phyloP scores from a whole-genome alignment of 2,329 filamentous ascomycete species.

The Trichoderma hamatum region DNA sequence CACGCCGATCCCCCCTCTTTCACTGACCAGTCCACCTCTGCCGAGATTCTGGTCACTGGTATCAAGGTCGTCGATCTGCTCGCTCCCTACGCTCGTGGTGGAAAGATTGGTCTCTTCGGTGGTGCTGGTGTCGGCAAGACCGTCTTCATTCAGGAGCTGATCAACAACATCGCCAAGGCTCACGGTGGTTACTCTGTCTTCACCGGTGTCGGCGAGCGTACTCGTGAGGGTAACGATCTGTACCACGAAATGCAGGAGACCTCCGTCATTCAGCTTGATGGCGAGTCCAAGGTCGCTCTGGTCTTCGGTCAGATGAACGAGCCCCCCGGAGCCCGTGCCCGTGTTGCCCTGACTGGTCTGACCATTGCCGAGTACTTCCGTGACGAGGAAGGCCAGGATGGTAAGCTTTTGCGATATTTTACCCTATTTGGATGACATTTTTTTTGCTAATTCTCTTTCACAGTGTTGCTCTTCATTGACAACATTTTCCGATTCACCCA shows the following conservation, averaged over 20 bases:
- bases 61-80: slow-evolving; percentile 99
- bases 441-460: slow-evolving; percentile 13
- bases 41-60: slow-evolving; percentile 96
- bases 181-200: slow-evolving; percentile 99
- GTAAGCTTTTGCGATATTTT: slow-evolving; percentile 48
- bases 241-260: slow-evolving; percentile 99
- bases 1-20: slow-evolving; percentile 93
- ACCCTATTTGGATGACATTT: neutral
- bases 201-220: slow-evolving; percentile 99
- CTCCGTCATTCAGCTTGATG: slow-evolving; percentile 97
- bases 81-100: slow-evolving; percentile 99
- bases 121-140: slow-evolving; percentile 99
- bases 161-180: slow-evolving; percentile 99
- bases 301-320: slow-evolving; percentile 99
- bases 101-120: slow-evolving; percentile 99
- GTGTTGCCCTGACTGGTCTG: slow-evolving; percentile 94
- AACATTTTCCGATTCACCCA: slow-evolving; percentile 99
- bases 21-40: slow-evolving; percentile 91
- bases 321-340: slow-evolving; percentile 97
- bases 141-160: slow-evolving; percentile 99
- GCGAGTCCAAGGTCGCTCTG: slow-evolving; percentile 98
- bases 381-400: slow-evolving; percentile 79
- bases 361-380: slow-evolving; percentile 85
- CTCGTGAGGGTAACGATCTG: slow-evolving; percentile 99
- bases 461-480: slow-evolving; percentile 98